These are phyloP conservation scores for Diaporthe longicolla DNA, from an alignment of 2,329 filamentous ascomycete species.

Conservation along the genomic window DNA sequence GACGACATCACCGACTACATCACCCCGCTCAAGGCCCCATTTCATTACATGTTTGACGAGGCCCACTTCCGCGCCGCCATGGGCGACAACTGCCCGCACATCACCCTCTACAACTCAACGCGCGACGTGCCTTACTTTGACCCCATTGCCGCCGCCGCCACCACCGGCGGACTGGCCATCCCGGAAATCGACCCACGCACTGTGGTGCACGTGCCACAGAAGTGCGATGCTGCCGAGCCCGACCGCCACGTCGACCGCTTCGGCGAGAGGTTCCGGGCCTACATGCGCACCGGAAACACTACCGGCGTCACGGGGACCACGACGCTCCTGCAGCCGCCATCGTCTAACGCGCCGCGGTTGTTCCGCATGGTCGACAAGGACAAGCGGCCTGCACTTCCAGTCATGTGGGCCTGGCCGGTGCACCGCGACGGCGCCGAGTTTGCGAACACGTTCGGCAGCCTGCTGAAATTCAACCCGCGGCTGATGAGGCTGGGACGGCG, in stretches of 20 bases:
- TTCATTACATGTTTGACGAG: conserved; percentile 64
- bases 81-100: conserved; percentile 56
- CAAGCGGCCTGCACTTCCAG: conserved; percentile 50
- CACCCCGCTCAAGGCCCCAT: conserved; percentile 52
- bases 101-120: conserved; percentile 57
- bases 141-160: conserved; percentile 36
- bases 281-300: conserved; percentile 4
- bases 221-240: conserved; percentile 56
- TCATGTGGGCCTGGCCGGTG: conserved; percentile 62
- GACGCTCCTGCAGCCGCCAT: conserved; percentile 35
- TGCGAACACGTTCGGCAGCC: conserved; percentile 58
- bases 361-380: conserved; percentile 54
- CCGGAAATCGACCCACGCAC: conserved; percentile 58
- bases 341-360: conserved; percentile 51
- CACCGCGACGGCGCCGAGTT: conserved; percentile 64
- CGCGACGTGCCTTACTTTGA: conserved; percentile 54
- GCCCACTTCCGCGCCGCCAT: conserved; percentile 59
- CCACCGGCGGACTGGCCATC: conserved; percentile 48
- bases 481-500: conserved; percentile 57
- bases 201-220: conserved; percentile 48
- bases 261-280: conserved; percentile 42
- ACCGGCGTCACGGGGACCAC: neutral
- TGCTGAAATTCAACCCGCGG: conserved; percentile 58
- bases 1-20: conserved; percentile 58
- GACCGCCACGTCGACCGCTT: conserved; percentile 59